Base-by-base conservation (phyloP, 768 basidiomycete species). In the Crassisporium funariophilum region DNA sequence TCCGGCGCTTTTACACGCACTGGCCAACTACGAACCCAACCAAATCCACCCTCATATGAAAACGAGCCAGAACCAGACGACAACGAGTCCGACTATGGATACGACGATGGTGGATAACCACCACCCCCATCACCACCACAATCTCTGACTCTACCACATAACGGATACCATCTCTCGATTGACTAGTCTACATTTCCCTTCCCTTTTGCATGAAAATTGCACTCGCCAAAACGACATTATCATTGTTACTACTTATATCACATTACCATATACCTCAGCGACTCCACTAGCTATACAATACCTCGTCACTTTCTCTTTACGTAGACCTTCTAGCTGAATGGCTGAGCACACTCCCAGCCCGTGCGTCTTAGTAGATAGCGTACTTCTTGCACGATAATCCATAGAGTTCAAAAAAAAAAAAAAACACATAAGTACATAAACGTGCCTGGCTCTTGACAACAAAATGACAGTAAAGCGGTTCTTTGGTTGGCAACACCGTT, bases 1-100 rank as follows among this genome's bases (percentile, higher is more conserved):
- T 33, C 56, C 11, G 58, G 56, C 0, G 55, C 58, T 1, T 63
- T 60, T 52, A 54, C 59, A 5, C 11, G 31, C 23, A 49, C 52
- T 4, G 49, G 50, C 16, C 8, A 7, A 7, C 27, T 13, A 29
- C 7, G 7, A 29, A 47, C 22, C 24, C 31, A 27, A 12, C 25
- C 34, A 9, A 16, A 4, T n/a, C 17, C 33, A 5, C 48, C 48
- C 4, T 9, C 9, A 5, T 44, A 44, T 33, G 25, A 40, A 6
- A 33, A 49, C 33, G 48, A 49, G 31, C 48, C 48, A 15, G 27
- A 48, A 17, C n/a, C 23, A 17, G 34, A 35, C 13, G 35, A 35
- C 7, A 31, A 43, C 22, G n/a, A n/a, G n/a, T n/a, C n/a, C n/a
- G n/a, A n/a, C n/a, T n/a, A n/a, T n/a, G n/a, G n/a, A n/a, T n/a